Conservation (phyloP, 1,284 basidiomycete species). For the Ceratobasidium sp. region DNA sequence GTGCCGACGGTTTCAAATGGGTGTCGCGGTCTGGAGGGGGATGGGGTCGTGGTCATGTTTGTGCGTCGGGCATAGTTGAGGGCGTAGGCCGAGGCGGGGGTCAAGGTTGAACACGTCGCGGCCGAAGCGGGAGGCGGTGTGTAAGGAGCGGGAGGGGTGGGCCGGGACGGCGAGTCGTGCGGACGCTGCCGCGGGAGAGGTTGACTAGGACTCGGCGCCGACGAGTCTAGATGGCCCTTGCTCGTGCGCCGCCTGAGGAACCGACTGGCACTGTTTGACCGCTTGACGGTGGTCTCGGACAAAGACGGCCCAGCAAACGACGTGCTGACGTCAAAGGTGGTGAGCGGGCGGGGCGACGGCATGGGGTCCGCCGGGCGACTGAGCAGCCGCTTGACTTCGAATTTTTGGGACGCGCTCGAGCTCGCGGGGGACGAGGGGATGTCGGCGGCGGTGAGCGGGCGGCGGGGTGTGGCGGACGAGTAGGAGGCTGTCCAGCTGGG, state of each 20-base stretch:
- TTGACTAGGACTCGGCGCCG: background rate
- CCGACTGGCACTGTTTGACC: background rate
- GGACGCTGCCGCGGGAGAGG: background rate
- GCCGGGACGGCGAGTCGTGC: background rate
- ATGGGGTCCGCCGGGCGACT: constrained; percentile 31
- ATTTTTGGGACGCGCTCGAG: constrained; percentile 43
- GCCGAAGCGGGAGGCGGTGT: background rate
- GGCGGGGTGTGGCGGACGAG: constrained; percentile 6
- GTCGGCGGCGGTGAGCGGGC: constrained; percentile 11
- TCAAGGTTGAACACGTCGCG: background rate
- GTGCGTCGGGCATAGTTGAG: constrained; percentile 40
- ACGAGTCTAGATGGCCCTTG: background rate
- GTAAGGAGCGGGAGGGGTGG: background rate
- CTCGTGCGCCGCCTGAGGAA: constrained; percentile 27
- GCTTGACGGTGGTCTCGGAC: background rate
- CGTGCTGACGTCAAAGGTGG: constrained; percentile 17
- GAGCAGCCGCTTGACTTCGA: constrained; percentile 45
- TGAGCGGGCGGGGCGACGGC: constrained; percentile 19
- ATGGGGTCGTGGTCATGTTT: constrained; percentile 10
- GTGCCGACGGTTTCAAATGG: constrained; percentile 26
- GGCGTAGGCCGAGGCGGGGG: constrained; percentile 39
- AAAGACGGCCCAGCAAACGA: background rate
- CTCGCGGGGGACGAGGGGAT: constrained; percentile 22
- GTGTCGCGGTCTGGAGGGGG: background rate
- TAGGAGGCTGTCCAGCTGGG: constrained; percentile 33